Percentiles rank a stretch among this genome's conserved stretches.
Evolutionary conservation across 768 basidiomycete species (phyloP).

Genomic region (Amanita thiersii): DNA sequence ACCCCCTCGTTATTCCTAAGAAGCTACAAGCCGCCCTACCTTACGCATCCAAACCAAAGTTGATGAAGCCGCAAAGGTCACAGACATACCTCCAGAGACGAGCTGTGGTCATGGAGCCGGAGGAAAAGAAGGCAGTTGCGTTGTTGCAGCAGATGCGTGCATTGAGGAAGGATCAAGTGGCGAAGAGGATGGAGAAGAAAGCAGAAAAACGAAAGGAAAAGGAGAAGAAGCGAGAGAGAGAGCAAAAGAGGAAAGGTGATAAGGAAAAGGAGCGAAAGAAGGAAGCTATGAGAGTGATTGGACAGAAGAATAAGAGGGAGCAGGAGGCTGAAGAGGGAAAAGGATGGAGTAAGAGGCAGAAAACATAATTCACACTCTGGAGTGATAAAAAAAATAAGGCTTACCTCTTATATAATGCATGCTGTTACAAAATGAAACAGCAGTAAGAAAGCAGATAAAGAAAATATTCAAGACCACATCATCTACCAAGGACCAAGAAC

Average conservation of each 20-base stretch:
- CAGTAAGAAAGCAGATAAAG: too few species aligned
- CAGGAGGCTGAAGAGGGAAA: conserved; percentile 51
- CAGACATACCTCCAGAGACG: conserved; percentile 92
- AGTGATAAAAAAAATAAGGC: too few species aligned
- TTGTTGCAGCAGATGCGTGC: conserved; percentile 92
- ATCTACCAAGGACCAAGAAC: too few species aligned
- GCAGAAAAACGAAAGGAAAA: conserved; percentile 62
- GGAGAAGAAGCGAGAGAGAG: conserved; percentile 66
- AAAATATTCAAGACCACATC: too few species aligned
- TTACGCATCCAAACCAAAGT: conserved; percentile 86
- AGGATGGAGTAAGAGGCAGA: conserved; percentile 42
- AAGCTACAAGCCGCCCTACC: conserved; percentile 89
- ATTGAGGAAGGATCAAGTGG: conserved; percentile 81
- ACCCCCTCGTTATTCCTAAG: conserved; percentile 79
- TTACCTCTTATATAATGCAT: too few species aligned
- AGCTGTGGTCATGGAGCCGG: conserved; percentile 91
- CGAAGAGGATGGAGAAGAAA: conserved; percentile 78
- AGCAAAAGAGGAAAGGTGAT: conserved; percentile 50
- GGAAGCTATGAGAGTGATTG: conserved; percentile 63
- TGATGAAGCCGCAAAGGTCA: conserved; percentile 63
- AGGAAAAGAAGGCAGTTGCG: conserved; percentile 88
- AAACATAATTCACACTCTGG: conserved; percentile 25
- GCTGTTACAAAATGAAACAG: too few species aligned
- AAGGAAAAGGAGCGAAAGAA: conserved; percentile 75
- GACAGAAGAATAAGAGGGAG: conserved; percentile 66